Evolutionary conservation across 768 basidiomycete genomes (phyloP).

Genomic region (Clavaria fumosa): DNA sequence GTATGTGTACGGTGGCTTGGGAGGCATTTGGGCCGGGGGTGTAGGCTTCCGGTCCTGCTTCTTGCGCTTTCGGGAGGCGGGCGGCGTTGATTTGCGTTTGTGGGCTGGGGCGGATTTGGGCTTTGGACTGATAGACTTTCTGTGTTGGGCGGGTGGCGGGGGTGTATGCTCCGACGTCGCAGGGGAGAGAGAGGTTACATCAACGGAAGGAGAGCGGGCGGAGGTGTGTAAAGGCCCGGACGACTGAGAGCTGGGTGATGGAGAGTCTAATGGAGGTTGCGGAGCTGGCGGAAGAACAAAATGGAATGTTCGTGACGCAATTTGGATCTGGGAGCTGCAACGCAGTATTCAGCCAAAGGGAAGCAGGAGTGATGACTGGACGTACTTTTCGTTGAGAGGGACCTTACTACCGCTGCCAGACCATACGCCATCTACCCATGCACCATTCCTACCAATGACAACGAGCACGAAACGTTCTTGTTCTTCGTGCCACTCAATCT

Average conservation of each 20-base stretch:
- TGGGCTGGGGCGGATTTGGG: constrained; percentile 27
- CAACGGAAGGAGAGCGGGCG: constrained; percentile 65
- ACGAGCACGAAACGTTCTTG: constrained; percentile 78
- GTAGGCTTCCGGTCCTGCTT: constrained; percentile 33
- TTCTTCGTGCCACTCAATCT: constrained; percentile 86
- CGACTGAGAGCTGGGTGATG: constrained; percentile 63
- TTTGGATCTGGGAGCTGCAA: constrained; percentile 83
- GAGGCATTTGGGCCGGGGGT: constrained; percentile 59
- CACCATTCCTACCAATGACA: constrained; percentile 93
- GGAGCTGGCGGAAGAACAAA: constrained; percentile 89
- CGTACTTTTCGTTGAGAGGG: constrained; percentile 70
- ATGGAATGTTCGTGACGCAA: constrained; percentile 91
- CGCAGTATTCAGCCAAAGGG: constrained; percentile 9
- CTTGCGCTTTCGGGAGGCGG: constrained; percentile 64
- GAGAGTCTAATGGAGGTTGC: constrained; percentile 62
- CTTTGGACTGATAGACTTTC: constrained; percentile 27
- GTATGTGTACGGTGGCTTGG: constrained; percentile 83
- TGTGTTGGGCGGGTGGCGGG: constrained; percentile 54
- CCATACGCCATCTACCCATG: constrained; percentile 98
- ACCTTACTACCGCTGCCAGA: constrained; percentile 75
- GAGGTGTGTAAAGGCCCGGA: no score
- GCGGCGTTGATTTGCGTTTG: no score
- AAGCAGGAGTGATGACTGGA: constrained; percentile 7
- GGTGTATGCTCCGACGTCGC: constrained; percentile 68
- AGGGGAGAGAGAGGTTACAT: constrained; percentile 69